Percentiles rank a stretch among this genome's conserved stretches.
Conservation (phyloP, 2,329 filamentous ascomycete species). For the Escovopsis sp. region DNA sequence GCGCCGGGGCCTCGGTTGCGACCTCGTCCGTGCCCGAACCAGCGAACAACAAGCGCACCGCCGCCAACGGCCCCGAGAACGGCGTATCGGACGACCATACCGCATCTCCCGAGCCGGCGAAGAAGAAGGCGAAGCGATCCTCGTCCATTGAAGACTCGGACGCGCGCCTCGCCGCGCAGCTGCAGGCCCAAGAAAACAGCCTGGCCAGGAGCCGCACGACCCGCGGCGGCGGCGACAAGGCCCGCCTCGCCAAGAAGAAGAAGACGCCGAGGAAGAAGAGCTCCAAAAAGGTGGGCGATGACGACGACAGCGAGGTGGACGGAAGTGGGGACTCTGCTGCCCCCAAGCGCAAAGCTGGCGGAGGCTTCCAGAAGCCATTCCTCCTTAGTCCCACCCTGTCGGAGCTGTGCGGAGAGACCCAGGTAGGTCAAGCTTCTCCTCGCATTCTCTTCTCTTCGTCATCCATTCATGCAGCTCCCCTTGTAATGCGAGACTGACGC, state of each 20-base stretch:
- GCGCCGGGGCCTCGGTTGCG: conserved; percentile 33
- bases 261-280: conserved; percentile 58
- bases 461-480: not conserved
- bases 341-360: conserved; percentile 68
- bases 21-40: conserved; percentile 17
- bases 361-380: conserved; percentile 85
- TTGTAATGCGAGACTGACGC: not conserved
- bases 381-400: conserved; percentile 56
- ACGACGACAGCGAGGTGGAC: conserved; percentile 67
- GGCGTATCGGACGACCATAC: conserved; percentile 32
- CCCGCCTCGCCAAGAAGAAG: conserved; percentile 49
- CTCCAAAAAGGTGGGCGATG: conserved; percentile 56
- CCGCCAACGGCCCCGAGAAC: conserved; percentile 22
- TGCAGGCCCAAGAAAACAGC: conserved; percentile 87
- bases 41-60: conserved; percentile 18
- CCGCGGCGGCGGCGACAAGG: conserved; percentile 53
- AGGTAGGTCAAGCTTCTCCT: conserved; percentile 30
- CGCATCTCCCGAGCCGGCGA: conserved; percentile 29
- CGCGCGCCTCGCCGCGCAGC: conserved; percentile 68
- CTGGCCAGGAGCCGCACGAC: conserved; percentile 54
- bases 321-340: conserved; percentile 41
- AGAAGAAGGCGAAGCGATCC: conserved; percentile 56
- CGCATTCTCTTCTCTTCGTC: not conserved
- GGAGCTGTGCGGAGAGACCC: conserved; percentile 54
- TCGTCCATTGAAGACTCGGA: conserved; percentile 56